Evolutionary conservation across 208 protist genomes (phyloP).

Genomic region (Phytomonas francai): DNA sequence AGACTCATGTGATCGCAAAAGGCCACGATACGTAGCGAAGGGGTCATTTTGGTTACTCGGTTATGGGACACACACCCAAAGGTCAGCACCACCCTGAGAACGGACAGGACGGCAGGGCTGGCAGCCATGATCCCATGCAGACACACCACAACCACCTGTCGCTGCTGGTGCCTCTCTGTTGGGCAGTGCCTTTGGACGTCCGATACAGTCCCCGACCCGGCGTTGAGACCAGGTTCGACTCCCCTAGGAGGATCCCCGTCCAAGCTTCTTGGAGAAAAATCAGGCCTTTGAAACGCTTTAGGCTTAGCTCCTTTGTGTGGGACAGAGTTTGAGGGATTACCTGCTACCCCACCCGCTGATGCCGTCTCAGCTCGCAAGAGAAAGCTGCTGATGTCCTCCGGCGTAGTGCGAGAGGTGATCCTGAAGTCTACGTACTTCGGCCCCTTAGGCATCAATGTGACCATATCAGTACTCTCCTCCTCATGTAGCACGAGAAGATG

Average conservation of each 20-base stretch:
- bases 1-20: conserved; percentile 59
- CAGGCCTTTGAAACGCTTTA: conserved; percentile 2
- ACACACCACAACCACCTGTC: conserved; percentile 68
- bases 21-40: conserved; percentile 68
- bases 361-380: conserved; percentile 48
- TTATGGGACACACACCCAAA: conserved; percentile 36
- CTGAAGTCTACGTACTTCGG: conserved; percentile 73
- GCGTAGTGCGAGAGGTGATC: conserved; percentile 46
- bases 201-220: conserved; percentile 7
- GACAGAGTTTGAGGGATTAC: background rate
- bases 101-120: conserved; percentile 42
- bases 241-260: background rate
- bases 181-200: background rate
- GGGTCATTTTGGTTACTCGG: conserved; percentile 18
- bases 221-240: background rate
- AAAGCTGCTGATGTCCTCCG: conserved; percentile 59
- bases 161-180: conserved; percentile 3
- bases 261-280: conserved; percentile 12
- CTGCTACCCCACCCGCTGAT: conserved; percentile 8
- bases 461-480: conserved; percentile 33
- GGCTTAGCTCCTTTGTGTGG: background rate
- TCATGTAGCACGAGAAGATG: conserved; percentile 82
- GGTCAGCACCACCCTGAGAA: conserved; percentile 64
- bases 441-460: conserved; percentile 74
- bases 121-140: conserved; percentile 54